Evolutionary conservation across 805 yeast genomes (phyloP).

Genomic region (Yamadazyma laniorum): DNA sequence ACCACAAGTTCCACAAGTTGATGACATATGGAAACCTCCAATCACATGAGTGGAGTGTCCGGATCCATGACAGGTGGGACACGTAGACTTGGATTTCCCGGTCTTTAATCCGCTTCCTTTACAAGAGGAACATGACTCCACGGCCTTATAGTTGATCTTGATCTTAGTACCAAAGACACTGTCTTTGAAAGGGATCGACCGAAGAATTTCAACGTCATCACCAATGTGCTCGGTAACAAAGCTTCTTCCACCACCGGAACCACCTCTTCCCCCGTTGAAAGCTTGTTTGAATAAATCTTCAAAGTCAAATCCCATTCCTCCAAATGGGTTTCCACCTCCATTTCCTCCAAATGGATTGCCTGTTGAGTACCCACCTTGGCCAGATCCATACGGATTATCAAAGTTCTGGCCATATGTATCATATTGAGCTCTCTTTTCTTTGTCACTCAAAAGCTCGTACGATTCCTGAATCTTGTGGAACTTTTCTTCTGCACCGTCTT

Average conservation of each 20-base stretch:
- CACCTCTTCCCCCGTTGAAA: conserved; percentile 39
- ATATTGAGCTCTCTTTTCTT: conserved; percentile 79
- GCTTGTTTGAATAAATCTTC: conserved; percentile 50
- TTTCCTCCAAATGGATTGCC: conserved; percentile 40
- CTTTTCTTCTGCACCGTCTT: conserved; percentile 77
- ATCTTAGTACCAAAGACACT: conserved; percentile 77
- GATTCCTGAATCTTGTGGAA: conserved; percentile 94
- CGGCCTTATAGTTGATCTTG: conserved; percentile 65
- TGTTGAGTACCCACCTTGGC: conserved; percentile 42
- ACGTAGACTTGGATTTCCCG: conserved; percentile 72
- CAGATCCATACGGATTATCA: conserved; percentile 50
- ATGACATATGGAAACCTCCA: conserved; percentile 96
- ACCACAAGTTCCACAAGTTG: conserved; percentile 83
- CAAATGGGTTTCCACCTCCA: conserved; percentile 49
- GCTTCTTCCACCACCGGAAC: conserved; percentile 32
- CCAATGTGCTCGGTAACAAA: conserved; percentile 82
- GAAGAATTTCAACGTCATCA: conserved; percentile 78
- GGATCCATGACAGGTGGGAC: conserved; percentile 87
- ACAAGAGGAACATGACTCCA: conserved; percentile 78
- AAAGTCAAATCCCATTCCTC: conserved; percentile 50
- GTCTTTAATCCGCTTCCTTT: conserved; percentile 80
- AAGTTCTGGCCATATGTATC: conserved; percentile 92
- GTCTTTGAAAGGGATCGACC: conserved; percentile 76
- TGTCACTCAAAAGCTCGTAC: conserved; percentile 86
- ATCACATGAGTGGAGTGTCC: conserved; percentile 84